Percentiles rank a stretch among this genome's conserved stretches.
These are phyloP conservation scores for Pinus taeda DNA, from an alignment of 75 land plant species.

Conservation along the genomic window DNA sequence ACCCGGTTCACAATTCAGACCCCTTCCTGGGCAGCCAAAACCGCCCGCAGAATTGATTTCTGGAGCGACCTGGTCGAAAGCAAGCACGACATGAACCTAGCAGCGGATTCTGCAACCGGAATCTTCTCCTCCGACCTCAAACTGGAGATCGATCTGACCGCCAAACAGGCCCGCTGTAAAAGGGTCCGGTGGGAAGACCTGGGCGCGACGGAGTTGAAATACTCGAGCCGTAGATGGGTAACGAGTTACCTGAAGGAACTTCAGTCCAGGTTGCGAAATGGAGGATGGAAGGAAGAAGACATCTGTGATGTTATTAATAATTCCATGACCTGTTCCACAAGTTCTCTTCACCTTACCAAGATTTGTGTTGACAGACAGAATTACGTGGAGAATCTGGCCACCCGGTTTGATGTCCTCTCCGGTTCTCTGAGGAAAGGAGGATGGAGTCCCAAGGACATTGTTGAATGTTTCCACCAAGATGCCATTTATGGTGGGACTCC, in stretches of 20 bases:
- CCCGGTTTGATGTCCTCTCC: slow-evolving; percentile 28
- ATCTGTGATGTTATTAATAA: not conserved
- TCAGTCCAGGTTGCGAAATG: not conserved
- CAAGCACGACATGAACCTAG: not conserved
- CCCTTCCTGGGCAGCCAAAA: not conserved
- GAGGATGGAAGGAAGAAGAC: not conserved
- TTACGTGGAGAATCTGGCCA: not conserved
- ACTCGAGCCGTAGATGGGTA: not conserved
- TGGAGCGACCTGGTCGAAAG: not conserved
- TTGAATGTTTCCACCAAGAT: not conserved
- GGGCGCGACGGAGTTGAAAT: not conserved
- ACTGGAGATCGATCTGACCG: not conserved
- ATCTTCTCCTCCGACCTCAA: not conserved
- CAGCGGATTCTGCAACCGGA: not conserved
- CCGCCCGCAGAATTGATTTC: not conserved
- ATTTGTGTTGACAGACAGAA: not conserved
- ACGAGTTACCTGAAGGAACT: not conserved
- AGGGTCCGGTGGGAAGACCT: not conserved
- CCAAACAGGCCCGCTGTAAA: not conserved
- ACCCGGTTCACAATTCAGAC: not conserved
- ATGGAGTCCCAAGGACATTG: not conserved
- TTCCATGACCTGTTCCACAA: not conserved
- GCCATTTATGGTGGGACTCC: no score
- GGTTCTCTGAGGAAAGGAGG: slow-evolving; percentile 13
- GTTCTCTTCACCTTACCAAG: not conserved